phyloP scores from a whole-genome alignment of 2,329 filamentous ascomycete genomes.

The Byssothecium circinans region DNA sequence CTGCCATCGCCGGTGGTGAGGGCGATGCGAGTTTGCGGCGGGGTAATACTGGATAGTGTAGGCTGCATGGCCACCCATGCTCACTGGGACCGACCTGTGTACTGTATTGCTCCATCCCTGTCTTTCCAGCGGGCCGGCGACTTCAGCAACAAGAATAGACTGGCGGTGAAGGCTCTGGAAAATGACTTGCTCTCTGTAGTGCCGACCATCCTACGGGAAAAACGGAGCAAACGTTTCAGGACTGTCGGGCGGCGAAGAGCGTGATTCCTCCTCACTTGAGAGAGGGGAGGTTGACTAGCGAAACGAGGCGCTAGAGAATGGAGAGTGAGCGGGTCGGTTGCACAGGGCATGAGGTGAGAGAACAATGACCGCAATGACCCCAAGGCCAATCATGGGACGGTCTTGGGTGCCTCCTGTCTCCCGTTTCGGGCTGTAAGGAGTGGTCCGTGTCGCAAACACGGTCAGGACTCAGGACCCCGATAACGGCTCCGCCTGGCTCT shows the following conservation, averaged over 20 bases:
- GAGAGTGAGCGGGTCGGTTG: constrained; percentile 32
- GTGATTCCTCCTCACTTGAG: constrained; percentile 24
- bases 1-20: constrained; percentile 4
- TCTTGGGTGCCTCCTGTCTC: constrained; percentile 23
- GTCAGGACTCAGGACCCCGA: constrained; percentile 35
- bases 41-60: constrained; percentile 12
- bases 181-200: constrained; percentile 7
- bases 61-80: constrained; percentile 25
- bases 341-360: constrained; percentile 25
- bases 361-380: too few relatives aligned
- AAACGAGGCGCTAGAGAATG: constrained; percentile 39
- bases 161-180: constrained; percentile 42
- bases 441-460: constrained; percentile 26
- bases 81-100: constrained; percentile 23
- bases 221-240: constrained; percentile 25
- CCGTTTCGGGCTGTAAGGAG: constrained; percentile 39
- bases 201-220: constrained; percentile 26
- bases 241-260: constrained; percentile 7
- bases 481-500: constrained; percentile 40
- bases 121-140: constrained; percentile 12
- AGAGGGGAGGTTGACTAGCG: constrained; percentile 19
- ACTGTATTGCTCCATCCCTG: constrained; percentile 25
- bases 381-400: constrained; percentile 28
- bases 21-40: constrained; percentile 22
- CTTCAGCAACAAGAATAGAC: constrained; percentile 31